Base-by-base conservation (phyloP, 257 asterid species). In the Solanum rostratum region DNA sequence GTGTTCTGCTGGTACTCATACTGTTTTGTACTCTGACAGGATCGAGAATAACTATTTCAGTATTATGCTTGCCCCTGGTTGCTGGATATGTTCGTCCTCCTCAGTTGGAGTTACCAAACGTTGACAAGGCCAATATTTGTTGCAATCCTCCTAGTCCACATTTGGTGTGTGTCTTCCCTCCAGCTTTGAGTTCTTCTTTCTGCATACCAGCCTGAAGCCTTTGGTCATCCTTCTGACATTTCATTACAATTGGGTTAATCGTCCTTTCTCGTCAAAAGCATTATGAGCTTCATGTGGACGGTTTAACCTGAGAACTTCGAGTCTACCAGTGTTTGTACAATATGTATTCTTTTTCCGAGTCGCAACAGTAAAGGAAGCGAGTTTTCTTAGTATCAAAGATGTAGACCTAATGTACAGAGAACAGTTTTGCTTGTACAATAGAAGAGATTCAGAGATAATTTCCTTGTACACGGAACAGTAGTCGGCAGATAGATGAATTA, bases 141-240 rank as follows among this genome's bases (percentile, higher is more conserved):
- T 95, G 97, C 95, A 97, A 95, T 84, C 98, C 98, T 59, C 97
- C 97, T 0, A 97, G 97, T 79, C 98, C 99, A 45, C 98, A 95
- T 89, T 85, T 95, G 95, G 94, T 97, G 80, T 89, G 99, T 29
- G 94, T 97, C 70, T 88, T 94, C 89, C 99, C 99, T 76, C 98
- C 98, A 19, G 80, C 92, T 53, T 94, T 97, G 87, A 92, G 98
- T 91, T 97, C 98, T 46, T 95, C 99, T 20, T 97, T 91, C 90
- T 97, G 99, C 79, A 85, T 94, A 84, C 95, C 98, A 3, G 92
- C 95, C 41, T 88, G 90, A 91, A 60, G 71, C 49, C 66, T 60
- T 57, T 41, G 43, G 39, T 78, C 52, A 12, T 59, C 59, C n/a
- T 65, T 8, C 27, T 53, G 52, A 13, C 65, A 29, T 14, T 18